These are phyloP conservation scores for Pinus albicaulis DNA, from an alignment of 75 land plant genomes.

Conservation along the genomic window DNA sequence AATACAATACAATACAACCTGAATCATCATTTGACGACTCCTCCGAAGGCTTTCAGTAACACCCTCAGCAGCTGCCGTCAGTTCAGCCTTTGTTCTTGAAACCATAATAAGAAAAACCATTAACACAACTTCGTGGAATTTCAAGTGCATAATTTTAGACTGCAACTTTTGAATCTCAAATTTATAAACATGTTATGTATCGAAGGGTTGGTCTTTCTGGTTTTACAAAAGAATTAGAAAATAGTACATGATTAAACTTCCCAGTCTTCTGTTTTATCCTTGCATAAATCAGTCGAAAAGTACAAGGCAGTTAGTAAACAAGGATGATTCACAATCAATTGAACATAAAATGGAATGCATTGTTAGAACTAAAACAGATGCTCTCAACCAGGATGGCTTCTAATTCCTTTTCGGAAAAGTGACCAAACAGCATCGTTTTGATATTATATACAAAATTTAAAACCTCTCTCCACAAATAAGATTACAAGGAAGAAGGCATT, in stretches of 20 bases:
- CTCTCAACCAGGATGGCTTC: neutral
- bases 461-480: neutral
- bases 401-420: neutral
- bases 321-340: neutral
- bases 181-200: neutral
- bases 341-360: neutral
- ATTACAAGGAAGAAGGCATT: neutral
- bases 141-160: neutral
- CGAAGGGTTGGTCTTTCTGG: neutral
- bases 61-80: conserved; percentile 96
- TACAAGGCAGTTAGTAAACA: neutral
- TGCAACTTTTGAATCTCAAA: neutral
- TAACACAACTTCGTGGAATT: neutral
- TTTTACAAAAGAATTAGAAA: neutral
- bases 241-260: neutral
- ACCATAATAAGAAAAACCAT: conserved; percentile 7
- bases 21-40: conserved; percentile 94
- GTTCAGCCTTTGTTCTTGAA: conserved; percentile 83
- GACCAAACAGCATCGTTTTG: neutral
- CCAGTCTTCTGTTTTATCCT: neutral
- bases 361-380: neutral
- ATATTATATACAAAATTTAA: neutral
- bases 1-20: conserved; percentile 38
- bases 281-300: neutral
- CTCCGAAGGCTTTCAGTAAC: conserved; percentile 91